Conservation (phyloP, 495 filamentous ascomycete species). For the Tuber brumale region DNA sequence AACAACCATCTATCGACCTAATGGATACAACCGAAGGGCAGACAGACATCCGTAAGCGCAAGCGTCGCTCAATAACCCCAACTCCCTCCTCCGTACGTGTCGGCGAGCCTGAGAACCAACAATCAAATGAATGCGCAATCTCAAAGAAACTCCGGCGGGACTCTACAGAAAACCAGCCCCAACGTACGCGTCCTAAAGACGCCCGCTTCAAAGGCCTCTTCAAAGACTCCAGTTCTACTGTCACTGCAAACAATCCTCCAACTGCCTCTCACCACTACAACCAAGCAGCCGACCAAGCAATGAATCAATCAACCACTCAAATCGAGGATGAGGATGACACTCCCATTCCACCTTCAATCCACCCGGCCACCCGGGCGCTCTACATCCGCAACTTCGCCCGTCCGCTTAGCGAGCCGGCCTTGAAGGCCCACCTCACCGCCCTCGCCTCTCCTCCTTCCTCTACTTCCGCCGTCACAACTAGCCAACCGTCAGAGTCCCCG, state of each 20-base stretch:
- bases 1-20: constrained; percentile 30
- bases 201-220: constrained; percentile 56
- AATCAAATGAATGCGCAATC: constrained; percentile 7
- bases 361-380: constrained; percentile 75
- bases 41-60: constrained; percentile 55
- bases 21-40: constrained; percentile 51
- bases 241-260: constrained; percentile 8
- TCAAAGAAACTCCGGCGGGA: constrained; percentile 31
- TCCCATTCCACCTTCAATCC: constrained; percentile 54
- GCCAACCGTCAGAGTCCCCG: constrained; percentile 45
- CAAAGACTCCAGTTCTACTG: constrained; percentile 28
- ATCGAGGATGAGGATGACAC: constrained; percentile 36
- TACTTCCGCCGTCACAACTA: constrained; percentile 29
- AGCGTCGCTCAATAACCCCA: constrained; percentile 62
- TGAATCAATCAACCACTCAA: neutral
- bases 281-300: constrained; percentile 7
- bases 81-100: neutral
- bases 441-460: constrained; percentile 56
- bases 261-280: constrained; percentile 26
- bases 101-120: constrained; percentile 7
- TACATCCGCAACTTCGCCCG: constrained; percentile 92
- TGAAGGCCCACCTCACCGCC: constrained; percentile 60
- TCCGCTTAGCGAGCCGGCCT: constrained; percentile 59
- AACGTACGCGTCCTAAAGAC: constrained; percentile 35
- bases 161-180: constrained; percentile 18